Evolutionary conservation across 2,329 filamentous ascomycete genomes (phyloP), one percentile per base, ranked within the genome.

Genomic region (Penicillium sp.): DNA sequence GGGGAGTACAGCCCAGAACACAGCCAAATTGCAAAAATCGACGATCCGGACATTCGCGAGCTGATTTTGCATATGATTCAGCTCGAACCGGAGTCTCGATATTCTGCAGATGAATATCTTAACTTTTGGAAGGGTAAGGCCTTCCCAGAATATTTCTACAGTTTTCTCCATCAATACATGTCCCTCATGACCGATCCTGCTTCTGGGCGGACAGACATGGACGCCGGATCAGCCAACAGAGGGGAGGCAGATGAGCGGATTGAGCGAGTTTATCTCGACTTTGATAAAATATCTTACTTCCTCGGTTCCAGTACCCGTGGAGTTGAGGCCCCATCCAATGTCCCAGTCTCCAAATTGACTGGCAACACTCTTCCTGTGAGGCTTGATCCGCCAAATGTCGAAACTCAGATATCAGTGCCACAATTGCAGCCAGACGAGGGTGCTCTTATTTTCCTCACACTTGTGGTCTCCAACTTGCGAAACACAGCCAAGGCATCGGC

Each of bases 131-230:
- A 91, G 66, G 84, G 84, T 43, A 97, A 93, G 68, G 90, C 93
- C 3, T 99, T 99, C 60, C 95, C 94, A 0, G 85, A 90, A 54
- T 99, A 99, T 74, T 99, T 99, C 67, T 97, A 97, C 78, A 95
- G 85, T 69, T 97, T 99, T 69, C 79, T 99, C 30, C 94, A 99
- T 70, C 92, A 97, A 66, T 96, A 99, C 69, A 97, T 99, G 91
- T 90, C 90, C 62, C 83, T 96, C 51, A 90, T 99, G 58, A 97
- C 94, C 4, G 91, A 97, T 69, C 89, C 92, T 0, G 90, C 88
- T 0, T 90, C 90, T 1, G 91, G 90, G 0, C 87, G 88, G 60
- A 86, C 83, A 48, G 83, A 86, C 10, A 81, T 90, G 39, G 87
- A 87, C 9, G 84, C 88, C 1, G 81, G 84, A 10, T 76, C 81